Base-by-base conservation (phyloP, 2,329 filamentous ascomycete genomes). In the Akanthomyces muscarius region DNA sequence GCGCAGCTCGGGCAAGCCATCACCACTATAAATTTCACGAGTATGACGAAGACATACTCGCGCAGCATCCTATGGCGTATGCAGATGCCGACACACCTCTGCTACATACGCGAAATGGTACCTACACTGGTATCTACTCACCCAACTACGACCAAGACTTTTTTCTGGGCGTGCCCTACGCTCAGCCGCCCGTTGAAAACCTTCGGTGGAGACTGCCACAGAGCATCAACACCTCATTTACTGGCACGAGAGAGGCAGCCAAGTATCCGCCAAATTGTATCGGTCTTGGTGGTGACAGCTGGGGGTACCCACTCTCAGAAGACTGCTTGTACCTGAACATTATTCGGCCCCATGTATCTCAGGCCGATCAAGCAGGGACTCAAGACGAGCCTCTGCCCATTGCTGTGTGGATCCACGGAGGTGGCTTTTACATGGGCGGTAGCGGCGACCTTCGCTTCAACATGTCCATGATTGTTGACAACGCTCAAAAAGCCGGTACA, bases 81-180 rank as follows among this genome's bases (percentile, higher is more conserved):
- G 21, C 50, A 3, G 50, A 53, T 6, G 30, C 50, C 23, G 50
- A 53, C 21, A 36, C 13, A 38, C 50, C 50, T 33, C 50, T 53
- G 28, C 50, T 53, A 13, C 28, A 53, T 2, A 53, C 50, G 10
- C 54, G 54, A 21, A 58, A 58, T 48, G 44, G 55, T 13, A 58
- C 80, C 0, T 81, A 80, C 66, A 65, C 68, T 30, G 81, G 81
- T 4, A 64, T 74, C 3, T 70, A 76, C 61, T 75, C 72, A 25
- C 41, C 55, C 13, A 48, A 8, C 28, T 48, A 58, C 18, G 65
- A 77, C 47, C 80, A 81, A 51, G 81, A 84, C 65, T 74, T 78
- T 65, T 83, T 83, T 68, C 69, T 82, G 5, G 80, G 79, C 3
- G 78, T 86, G 2, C 83, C 83, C 0, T 86, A 81, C 69, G 83